phyloP scores from a whole-genome alignment of 2,329 filamentous ascomycete genomes.

The Amphichorda felina region DNA sequence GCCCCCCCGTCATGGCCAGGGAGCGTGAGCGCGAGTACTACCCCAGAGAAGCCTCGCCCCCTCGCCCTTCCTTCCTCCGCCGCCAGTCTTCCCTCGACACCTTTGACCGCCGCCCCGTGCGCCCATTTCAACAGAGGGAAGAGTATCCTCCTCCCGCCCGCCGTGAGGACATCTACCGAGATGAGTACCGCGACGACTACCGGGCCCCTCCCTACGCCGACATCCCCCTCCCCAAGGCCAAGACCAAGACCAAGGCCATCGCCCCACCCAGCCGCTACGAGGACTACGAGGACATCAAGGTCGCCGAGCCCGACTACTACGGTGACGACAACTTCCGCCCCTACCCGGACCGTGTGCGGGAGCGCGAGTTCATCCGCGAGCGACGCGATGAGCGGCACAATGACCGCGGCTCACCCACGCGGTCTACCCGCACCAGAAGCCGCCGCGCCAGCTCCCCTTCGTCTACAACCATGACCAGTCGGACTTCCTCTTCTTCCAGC shows the following conservation, averaged over 20 bases:
- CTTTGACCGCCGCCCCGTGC: constrained; percentile 63
- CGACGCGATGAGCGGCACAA: neutral
- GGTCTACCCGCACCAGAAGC: constrained; percentile 22
- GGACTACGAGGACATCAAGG: constrained; percentile 53
- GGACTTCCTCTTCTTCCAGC: constrained; percentile 31
- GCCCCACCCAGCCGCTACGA: constrained; percentile 46
- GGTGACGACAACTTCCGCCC: constrained; percentile 62
- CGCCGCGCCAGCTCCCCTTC: constrained; percentile 31
- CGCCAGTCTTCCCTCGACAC: constrained; percentile 85
- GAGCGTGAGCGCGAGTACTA: constrained; percentile 38
- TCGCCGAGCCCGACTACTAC: constrained; percentile 56
- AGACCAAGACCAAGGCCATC: constrained; percentile 48
- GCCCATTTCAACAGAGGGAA: constrained; percentile 39
- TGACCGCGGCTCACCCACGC: neutral
- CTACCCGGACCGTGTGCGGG: constrained; percentile 45
- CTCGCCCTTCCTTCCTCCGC: constrained; percentile 57
- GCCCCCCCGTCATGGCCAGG: constrained; percentile 33
- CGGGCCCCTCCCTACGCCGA: constrained; percentile 40
- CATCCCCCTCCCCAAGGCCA: constrained; percentile 49
- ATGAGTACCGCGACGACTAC: constrained; percentile 37
- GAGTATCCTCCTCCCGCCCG: constrained; percentile 51
- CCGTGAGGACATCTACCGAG: constrained; percentile 33
- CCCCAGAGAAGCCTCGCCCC: constrained; percentile 36
- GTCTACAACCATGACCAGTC: constrained; percentile 23
- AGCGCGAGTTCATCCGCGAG: constrained; percentile 36